phyloP scores from a whole-genome alignment of 176 grass and related monocot genomes.

The Ensete glaucum region DNA sequence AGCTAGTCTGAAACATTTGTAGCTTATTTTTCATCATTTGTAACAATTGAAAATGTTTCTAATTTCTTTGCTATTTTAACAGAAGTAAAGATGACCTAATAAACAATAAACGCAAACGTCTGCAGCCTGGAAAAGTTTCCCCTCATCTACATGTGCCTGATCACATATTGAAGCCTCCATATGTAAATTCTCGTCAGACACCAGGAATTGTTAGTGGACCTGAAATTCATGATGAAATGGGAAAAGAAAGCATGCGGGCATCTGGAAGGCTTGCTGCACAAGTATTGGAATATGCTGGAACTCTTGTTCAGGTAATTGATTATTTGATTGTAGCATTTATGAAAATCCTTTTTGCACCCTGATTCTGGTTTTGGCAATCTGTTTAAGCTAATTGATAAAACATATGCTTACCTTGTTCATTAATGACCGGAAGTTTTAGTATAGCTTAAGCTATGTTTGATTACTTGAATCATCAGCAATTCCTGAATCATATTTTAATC shows the following conservation, averaged over 20 bases:
- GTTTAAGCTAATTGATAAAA: not conserved
- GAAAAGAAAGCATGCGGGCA: constrained; percentile 85
- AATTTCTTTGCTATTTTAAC: constrained; percentile 5
- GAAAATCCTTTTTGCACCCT: not conserved
- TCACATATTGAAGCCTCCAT: constrained; percentile 73
- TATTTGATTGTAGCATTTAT: constrained; percentile 16
- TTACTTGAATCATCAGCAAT: not conserved
- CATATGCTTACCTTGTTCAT: not conserved
- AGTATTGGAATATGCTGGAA: constrained; percentile 78
- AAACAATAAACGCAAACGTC: constrained; percentile 46
- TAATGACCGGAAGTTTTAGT: not conserved
- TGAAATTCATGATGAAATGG: constrained; percentile 76
- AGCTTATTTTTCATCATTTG: not conserved
- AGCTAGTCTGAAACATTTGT: not conserved
- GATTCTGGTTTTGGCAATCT: constrained; percentile 15
- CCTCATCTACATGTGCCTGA: constrained; percentile 64
- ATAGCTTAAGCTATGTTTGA: not conserved
- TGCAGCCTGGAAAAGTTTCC: constrained; percentile 73
- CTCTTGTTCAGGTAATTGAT: constrained; percentile 71
- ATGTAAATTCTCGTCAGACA: constrained; percentile 47
- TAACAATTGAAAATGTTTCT: not conserved
- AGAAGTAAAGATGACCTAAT: constrained; percentile 46
- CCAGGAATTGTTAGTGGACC: constrained; percentile 47
- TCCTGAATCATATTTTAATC: not conserved
- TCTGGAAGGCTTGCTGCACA: constrained; percentile 84